Evolutionary conservation across 257 asterid species (phyloP).

Genomic region (Salvia splendens): DNA sequence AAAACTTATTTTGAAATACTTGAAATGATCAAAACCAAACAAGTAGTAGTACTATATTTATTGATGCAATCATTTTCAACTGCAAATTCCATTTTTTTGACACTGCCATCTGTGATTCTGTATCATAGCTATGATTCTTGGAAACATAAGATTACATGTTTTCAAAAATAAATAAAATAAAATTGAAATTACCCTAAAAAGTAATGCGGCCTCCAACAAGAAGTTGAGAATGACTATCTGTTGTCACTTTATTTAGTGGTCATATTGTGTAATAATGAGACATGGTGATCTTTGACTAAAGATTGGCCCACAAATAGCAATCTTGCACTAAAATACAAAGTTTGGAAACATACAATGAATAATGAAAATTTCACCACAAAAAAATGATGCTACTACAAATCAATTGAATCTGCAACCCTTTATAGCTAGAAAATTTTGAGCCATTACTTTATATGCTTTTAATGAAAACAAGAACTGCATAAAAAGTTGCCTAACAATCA

Average conservation of each 20-base stretch:
- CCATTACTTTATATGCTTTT: too few species aligned
- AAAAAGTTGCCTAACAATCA: background rate
- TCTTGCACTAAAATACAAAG: background rate
- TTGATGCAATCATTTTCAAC: background rate
- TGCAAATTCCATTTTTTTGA: background rate
- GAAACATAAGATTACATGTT: background rate
- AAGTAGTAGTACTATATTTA: background rate
- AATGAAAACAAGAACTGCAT: background rate
- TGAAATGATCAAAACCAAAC: background rate
- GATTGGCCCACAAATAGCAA: constrained; percentile 5
- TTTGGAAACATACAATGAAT: background rate
- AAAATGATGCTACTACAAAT: background rate
- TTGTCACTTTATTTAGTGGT: background rate
- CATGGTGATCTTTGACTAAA: background rate
- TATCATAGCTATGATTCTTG: background rate
- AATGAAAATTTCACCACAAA: background rate
- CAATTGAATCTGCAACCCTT: too few species aligned
- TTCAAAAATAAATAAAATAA: background rate
- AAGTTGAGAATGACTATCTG: background rate
- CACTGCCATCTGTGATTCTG: background rate
- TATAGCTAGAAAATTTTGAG: too few species aligned
- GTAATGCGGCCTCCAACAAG: background rate
- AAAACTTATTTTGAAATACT: too few species aligned
- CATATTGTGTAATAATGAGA: background rate
- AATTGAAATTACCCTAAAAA: background rate